Base-by-base conservation (phyloP, 2,329 filamentous ascomycete species). In the Zymoseptoria crescenta region DNA sequence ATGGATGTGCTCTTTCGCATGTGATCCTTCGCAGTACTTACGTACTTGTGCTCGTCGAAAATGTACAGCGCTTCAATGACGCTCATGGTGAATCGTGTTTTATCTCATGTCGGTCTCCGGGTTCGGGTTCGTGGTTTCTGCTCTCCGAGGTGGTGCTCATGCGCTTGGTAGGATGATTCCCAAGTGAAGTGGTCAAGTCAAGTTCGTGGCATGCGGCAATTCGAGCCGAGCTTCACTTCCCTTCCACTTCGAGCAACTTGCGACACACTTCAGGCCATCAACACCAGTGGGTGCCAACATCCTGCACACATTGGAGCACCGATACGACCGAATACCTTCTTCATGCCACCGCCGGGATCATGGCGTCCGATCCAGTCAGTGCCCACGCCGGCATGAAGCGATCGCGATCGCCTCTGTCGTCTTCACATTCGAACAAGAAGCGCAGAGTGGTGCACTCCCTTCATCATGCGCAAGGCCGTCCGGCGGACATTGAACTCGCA, bases 21-120 rank as follows among this genome's bases (percentile, higher is more conserved):
- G 59, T 59, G 56, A 60, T 19, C 35, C 21, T 16, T 49, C 24
- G 49, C 41, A 52, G 52, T 67, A 72, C 69, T 70, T 69, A 72
- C 82, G 71, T 79, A 96, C 92, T 92, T 91, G 77, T 92, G 86
- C 80, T 96, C 92, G 83, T 97, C 92, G 76, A 89, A 96, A 74
- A 99, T 91, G 80, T 97, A 93, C 71, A 99, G 81, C 73, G 93
- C 94, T 80, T 97, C 93, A 72, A 99, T 89, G 72, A 89, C 85
- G 78, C 90, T 76, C 78, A 81, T 81, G 59, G 56, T 75, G 60
- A 13, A 8, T 27, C 8, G 21, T 29, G 41, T 55, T 8, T 55
- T 61, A 60, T 64, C 53, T 58, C 62, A 64, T 63, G 51, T 45
- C 35, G 35, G 13, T 45, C 13, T 45, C 16, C 35, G 13, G 35